These are phyloP conservation scores for Epichloe elymi DNA, from an alignment of 2,329 filamentous ascomycete species.

Conservation along the genomic window DNA sequence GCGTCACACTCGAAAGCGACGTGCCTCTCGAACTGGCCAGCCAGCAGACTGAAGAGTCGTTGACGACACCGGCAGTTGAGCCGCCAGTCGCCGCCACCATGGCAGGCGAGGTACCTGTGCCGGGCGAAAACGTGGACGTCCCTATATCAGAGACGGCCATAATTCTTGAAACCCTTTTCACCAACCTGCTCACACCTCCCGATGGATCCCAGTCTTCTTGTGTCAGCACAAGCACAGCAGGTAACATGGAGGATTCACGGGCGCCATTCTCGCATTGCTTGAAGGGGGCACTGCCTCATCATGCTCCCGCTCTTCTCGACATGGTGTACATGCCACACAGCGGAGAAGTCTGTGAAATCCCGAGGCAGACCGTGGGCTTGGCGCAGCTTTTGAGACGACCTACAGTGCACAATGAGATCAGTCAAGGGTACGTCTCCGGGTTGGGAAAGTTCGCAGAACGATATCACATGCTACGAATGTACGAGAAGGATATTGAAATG, in stretches of 20 bases:
- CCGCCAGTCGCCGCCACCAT: background rate
- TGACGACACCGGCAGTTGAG: background rate
- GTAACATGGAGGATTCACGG: background rate
- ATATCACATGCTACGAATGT: constrained; percentile 33
- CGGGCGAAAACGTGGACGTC: background rate
- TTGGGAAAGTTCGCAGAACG: constrained; percentile 7
- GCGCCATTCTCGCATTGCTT: background rate
- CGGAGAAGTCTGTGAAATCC: constrained; percentile 11
- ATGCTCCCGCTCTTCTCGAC: constrained; percentile 9
- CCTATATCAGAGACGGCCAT: background rate
- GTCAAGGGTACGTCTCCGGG: background rate
- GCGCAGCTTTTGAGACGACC: constrained; percentile 11
- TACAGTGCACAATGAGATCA: constrained; percentile 7
- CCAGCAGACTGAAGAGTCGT: background rate
- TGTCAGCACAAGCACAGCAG: background rate
- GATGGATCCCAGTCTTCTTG: background rate
- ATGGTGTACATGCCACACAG: constrained; percentile 25
- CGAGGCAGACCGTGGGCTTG: constrained; percentile 7
- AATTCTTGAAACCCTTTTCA: background rate
- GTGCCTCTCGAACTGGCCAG: background rate
- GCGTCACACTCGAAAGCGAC: background rate
- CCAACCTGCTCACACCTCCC: background rate
- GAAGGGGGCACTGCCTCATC: background rate
- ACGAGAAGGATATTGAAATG: constrained; percentile 35
- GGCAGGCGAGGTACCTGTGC: background rate